Conservation (phyloP, 2,329 filamentous ascomycete genomes). For the Bipolaris oryzae region DNA sequence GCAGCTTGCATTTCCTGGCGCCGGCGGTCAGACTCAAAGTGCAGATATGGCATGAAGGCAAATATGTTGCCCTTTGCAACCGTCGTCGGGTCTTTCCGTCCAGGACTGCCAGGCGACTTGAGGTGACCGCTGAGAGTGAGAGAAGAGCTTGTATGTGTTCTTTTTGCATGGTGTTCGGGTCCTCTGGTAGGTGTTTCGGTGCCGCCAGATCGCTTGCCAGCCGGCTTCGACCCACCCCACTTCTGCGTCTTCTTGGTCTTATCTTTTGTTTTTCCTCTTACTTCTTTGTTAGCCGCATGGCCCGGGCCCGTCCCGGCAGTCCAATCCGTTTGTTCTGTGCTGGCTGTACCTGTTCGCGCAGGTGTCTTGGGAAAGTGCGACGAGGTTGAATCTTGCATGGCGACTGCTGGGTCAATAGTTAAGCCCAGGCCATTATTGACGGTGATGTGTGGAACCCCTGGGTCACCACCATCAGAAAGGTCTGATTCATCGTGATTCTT, state of each 20-base stretch:
- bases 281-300: slow-evolving; percentile 29
- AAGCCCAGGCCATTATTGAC: slow-evolving; percentile 34
- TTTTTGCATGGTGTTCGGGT: slow-evolving; percentile 29
- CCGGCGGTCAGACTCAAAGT: slow-evolving; percentile 65
- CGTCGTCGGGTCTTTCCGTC: slow-evolving; percentile 42
- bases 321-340: slow-evolving; percentile 44
- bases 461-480: slow-evolving; percentile 40
- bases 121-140: slow-evolving; percentile 36
- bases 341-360: slow-evolving; percentile 37
- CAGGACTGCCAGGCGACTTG: slow-evolving; percentile 45
- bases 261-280: slow-evolving; percentile 38
- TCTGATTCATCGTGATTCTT: slow-evolving; percentile 43
- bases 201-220: slow-evolving; percentile 32
- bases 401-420: slow-evolving; percentile 30
- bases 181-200: slow-evolving; percentile 39
- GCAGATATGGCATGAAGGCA: slow-evolving; percentile 68
- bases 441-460: slow-evolving; percentile 37
- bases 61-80: slow-evolving; percentile 46
- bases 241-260: slow-evolving; percentile 41
- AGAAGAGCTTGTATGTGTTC: slow-evolving; percentile 29
- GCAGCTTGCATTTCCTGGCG: slow-evolving; percentile 63
- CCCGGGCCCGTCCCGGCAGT: slow-evolving; percentile 32
- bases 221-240: slow-evolving; percentile 34
- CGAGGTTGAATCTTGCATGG: slow-evolving; percentile 26
- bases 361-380: slow-evolving; percentile 32